Base-by-base conservation (phyloP, 352 stramenopile species). In the Peronospora tabacina region DNA sequence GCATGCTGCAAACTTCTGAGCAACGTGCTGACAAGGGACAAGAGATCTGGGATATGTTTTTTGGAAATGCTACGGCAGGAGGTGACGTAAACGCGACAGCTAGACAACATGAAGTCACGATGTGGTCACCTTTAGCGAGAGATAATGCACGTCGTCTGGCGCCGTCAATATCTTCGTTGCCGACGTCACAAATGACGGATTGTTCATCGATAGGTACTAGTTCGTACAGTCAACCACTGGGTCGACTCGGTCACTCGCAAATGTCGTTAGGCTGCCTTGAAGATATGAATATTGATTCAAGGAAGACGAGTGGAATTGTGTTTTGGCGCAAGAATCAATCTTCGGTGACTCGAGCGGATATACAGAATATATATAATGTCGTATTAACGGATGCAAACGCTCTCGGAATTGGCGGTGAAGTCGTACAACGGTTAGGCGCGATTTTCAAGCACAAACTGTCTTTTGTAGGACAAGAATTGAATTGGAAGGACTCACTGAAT, bases 31-130 rank as follows among this genome's bases (percentile, higher is more conserved):
- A 41, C 5, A 82, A 85, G 38, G 79, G 76, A 2, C 59, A 63
- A 16, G 73, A 84, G 29, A 83, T 85, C 15, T 85, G 59, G 55
- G 69, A 82, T 10, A 56, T 63, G 2, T 87, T 86, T 20, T 84
- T 73, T 36, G 49, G 49, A 3, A 64, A 42, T 35, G 41, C 40
- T 4, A 53, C 32, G 0, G 37, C 53, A 7, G 29, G 11, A 17
- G 28, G 20, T 1, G 20, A 24, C 11, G 11, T 19, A 0, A 50
- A 12, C 12, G 26, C 43, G 0, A 20, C 50, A 29, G 17, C 39
- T 3, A 36, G 48, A 43, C 43, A 54, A 20, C 34, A 39, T 20
- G 49, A 47, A 28, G 34, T 56, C 34, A 56, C 44, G n/a, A 39
- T 66, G 7, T 66, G 61, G 61, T 63, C 61, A 8, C 47, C 51